Evolutionary conservation across 225 moss, liverwort and hornwort genomes (phyloP).

Genomic region (Straminergon stramineum): DNA sequence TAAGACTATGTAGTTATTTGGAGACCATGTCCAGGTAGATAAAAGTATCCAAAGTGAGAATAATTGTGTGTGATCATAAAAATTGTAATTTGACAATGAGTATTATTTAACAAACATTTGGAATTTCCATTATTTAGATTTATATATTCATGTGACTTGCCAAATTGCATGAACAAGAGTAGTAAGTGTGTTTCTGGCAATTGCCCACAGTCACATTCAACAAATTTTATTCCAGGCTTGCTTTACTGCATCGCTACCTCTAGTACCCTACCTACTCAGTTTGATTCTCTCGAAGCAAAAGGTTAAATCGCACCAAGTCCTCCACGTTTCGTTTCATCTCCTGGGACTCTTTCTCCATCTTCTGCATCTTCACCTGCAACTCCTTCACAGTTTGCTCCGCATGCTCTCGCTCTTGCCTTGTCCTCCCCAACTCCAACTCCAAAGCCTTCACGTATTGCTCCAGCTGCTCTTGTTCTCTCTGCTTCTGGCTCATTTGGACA

Average conservation of each 20-base stretch:
- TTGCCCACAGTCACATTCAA: background rate
- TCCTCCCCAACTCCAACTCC: background rate
- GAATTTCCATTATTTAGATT: background rate
- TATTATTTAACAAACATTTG: background rate
- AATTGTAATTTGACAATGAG: background rate
- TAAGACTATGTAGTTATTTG: background rate
- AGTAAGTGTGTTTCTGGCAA: background rate
- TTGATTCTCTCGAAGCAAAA: background rate
- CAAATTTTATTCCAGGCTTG: background rate
- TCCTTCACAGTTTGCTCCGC: background rate
- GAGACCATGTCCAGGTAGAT: rapidly evolving
- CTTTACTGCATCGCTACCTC: background rate
- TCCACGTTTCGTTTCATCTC: background rate
- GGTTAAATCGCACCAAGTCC: background rate
- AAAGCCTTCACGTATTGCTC: background rate
- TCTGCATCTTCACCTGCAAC: background rate
- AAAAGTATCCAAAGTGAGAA: too few relatives aligned
- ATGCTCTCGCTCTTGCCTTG: background rate
- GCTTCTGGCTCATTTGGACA: background rate
- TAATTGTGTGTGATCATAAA: too few relatives aligned
- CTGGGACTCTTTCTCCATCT: background rate
- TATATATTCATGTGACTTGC: background rate
- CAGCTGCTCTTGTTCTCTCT: background rate
- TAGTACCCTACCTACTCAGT: background rate
- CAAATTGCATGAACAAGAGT: background rate